Evolutionary conservation across 495 filamentous ascomycete genomes (phyloP).

Genomic region (Chlorociboria aeruginascens): DNA sequence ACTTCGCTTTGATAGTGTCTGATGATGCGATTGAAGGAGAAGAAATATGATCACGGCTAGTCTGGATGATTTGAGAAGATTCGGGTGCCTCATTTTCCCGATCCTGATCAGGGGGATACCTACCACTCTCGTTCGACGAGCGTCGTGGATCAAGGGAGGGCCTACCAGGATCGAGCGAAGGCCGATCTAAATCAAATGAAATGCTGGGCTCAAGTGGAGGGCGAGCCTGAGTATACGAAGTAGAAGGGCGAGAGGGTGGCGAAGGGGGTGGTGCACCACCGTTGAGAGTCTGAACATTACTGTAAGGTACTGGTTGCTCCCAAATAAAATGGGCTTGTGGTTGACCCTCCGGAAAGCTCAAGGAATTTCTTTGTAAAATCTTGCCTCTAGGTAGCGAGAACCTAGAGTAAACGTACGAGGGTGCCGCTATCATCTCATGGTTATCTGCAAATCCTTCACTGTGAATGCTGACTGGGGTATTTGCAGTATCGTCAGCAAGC

Average conservation of each 20-base stretch:
- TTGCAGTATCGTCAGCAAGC: slow-evolving; percentile 44
- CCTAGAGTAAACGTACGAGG: slow-evolving; percentile 75
- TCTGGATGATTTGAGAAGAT: slow-evolving; percentile 17
- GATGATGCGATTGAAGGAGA: slow-evolving; percentile 55
- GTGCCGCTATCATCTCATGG: slow-evolving; percentile 34
- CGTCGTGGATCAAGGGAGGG: slow-evolving; percentile 15
- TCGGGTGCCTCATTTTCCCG: slow-evolving; percentile 36
- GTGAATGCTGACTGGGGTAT: slow-evolving; percentile 52
- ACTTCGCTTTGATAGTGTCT: slow-evolving; percentile 47
- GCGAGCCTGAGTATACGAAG: slow-evolving; percentile 21
- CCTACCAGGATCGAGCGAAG: slow-evolving; percentile 29
- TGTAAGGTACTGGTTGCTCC: slow-evolving; percentile 39
- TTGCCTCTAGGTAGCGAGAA: slow-evolving; percentile 76
- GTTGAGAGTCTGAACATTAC: slow-evolving; percentile 38
- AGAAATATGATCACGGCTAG: slow-evolving; percentile 22
- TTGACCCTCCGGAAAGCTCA: slow-evolving; percentile 44
- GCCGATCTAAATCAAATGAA: background rate
- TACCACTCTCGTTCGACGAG: slow-evolving; percentile 27
- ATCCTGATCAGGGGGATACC: slow-evolving; percentile 28
- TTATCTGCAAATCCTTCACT: slow-evolving; percentile 44
- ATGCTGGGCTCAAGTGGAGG: slow-evolving; percentile 13
- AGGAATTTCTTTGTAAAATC: slow-evolving; percentile 55
- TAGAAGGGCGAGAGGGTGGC: slow-evolving; percentile 28
- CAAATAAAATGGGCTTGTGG: slow-evolving; percentile 13
- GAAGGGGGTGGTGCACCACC: slow-evolving; percentile 36